Percentiles rank a stretch among this genome's conserved stretches.
Evolutionary conservation across 2,329 filamentous ascomycete genomes (phyloP).

Genomic region (Diaporthe amygdali): DNA sequence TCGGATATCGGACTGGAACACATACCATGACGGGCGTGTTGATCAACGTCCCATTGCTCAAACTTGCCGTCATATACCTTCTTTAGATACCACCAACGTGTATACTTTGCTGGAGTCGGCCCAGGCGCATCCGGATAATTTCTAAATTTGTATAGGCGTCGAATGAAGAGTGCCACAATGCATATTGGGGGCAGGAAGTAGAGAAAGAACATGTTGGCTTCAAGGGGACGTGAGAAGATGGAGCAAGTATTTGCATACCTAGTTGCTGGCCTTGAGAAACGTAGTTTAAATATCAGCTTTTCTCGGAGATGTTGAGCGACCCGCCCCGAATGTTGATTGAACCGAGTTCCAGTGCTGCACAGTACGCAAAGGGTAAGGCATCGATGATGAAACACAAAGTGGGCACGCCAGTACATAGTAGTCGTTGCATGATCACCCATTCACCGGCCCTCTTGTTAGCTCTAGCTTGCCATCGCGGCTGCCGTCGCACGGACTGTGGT

Average conservation of each 20-base stretch:
- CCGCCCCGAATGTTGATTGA: background rate
- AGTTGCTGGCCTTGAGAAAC: background rate
- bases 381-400: background rate
- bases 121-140: background rate
- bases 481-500: background rate
- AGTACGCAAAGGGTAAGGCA: background rate
- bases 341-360: background rate
- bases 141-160: background rate
- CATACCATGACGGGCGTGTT: constrained; percentile 1
- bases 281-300: background rate
- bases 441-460: background rate
- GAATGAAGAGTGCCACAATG: background rate
- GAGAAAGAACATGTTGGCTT: background rate
- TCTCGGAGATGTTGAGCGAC: background rate
- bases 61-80: background rate
- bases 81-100: background rate
- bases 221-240: background rate
- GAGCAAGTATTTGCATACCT: background rate
- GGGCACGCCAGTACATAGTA: background rate
- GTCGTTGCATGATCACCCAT: background rate
- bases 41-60: background rate
- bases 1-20: background rate
- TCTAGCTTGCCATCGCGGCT: background rate
- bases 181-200: background rate
- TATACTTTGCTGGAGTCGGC: background rate